Conservation (phyloP, 352 stramenopile genomes). For the Pythium coloratum region DNA sequence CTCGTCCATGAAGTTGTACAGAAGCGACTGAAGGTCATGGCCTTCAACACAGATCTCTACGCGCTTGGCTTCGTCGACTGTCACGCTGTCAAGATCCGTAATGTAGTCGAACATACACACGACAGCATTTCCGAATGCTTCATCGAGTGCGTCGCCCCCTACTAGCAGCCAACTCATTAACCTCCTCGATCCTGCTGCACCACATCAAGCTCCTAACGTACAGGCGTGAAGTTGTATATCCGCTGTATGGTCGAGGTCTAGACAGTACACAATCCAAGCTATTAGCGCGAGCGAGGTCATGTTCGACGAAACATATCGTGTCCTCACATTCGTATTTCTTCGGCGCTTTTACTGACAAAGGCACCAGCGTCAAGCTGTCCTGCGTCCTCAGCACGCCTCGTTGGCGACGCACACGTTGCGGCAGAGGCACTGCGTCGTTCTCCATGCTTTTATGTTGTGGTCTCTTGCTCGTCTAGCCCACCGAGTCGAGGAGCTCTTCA, state of each 20-base stretch:
- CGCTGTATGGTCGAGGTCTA: slow-evolving; percentile 76
- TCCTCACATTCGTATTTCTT: background rate
- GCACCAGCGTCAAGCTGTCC: background rate
- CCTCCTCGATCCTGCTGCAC: background rate
- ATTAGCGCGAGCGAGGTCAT: background rate
- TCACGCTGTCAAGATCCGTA: slow-evolving; percentile 51
- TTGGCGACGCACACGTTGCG: background rate
- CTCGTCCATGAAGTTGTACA: slow-evolving; percentile 78
- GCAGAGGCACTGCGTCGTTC: background rate
- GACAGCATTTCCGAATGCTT: slow-evolving; percentile 34
- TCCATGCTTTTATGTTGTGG: background rate
- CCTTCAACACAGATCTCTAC: slow-evolving; percentile 21
- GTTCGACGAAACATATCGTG: background rate
- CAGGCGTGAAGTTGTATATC: slow-evolving; percentile 78
- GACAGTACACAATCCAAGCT: background rate
- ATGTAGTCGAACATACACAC: slow-evolving; percentile 75
- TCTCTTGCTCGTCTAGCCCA: too few species aligned
- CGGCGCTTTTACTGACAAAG: background rate
- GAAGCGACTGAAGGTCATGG: slow-evolving; percentile 56
- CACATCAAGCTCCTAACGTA: background rate
- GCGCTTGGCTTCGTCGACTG: slow-evolving; percentile 31
- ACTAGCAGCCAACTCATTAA: background rate
- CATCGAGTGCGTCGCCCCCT: slow-evolving; percentile 47
- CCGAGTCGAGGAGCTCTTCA: background rate
- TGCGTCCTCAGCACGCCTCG: background rate